Evolutionary conservation across 2,329 filamentous ascomycete species (phyloP).

Genomic region (Colletotrichum gigasporum): DNA sequence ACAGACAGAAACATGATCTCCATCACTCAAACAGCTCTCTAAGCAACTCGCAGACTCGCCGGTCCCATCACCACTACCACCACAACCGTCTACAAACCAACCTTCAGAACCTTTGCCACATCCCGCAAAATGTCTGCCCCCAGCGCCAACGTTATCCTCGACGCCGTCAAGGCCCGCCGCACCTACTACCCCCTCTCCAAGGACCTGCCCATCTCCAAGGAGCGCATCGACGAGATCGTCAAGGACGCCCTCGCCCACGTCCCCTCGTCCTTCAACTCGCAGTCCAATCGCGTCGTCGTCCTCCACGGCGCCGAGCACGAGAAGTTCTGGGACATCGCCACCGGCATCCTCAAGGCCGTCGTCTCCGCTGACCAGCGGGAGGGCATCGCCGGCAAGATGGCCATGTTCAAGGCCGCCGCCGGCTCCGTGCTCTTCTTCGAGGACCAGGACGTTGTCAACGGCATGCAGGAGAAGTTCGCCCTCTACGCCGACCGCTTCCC

Average conservation of each 20-base stretch:
- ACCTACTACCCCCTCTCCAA: conserved; percentile 75
- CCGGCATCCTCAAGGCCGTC: conserved; percentile 71
- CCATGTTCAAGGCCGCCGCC: conserved; percentile 74
- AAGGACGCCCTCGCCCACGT: conserved; percentile 71
- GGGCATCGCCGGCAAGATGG: conserved; percentile 54
- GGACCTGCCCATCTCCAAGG: conserved; percentile 65
- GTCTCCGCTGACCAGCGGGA: conserved; percentile 73
- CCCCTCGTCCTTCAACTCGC: conserved; percentile 89
- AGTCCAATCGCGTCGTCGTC: conserved; percentile 81
- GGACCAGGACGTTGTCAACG: conserved; percentile 74
- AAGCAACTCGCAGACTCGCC: conserved; percentile 17
- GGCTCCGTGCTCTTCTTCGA: conserved; percentile 91
- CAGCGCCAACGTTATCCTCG: conserved; percentile 64
- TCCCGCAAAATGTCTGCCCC: conserved; percentile 36
- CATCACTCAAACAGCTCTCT: conserved; percentile 14
- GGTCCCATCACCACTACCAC: background rate
- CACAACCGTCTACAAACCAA: background rate
- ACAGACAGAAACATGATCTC: background rate
- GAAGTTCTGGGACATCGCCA: conserved; percentile 83
- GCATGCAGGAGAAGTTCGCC: conserved; percentile 74
- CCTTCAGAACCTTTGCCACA: conserved; percentile 8
- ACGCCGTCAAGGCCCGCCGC: conserved; percentile 74
- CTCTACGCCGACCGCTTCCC: conserved; percentile 84
- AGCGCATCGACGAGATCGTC: conserved; percentile 72
- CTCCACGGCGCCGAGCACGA: conserved; percentile 86